phyloP scores from a whole-genome alignment of 2,329 filamentous ascomycete species.

The Nakataea oryzae region DNA sequence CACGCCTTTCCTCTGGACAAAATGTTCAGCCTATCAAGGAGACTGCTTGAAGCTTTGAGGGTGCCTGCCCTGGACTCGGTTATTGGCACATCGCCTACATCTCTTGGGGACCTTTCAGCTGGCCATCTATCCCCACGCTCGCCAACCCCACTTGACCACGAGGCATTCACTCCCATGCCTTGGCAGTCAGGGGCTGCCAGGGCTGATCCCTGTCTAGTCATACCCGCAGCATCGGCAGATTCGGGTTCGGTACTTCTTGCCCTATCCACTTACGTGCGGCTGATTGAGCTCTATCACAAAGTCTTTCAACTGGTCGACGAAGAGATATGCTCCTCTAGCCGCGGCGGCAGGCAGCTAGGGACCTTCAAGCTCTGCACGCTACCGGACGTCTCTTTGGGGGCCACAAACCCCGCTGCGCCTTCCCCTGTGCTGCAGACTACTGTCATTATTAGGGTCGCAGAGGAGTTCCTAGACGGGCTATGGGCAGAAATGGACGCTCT shows the following conservation, averaged over 20 bases:
- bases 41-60: slow-evolving; percentile 21
- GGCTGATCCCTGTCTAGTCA: neutral
- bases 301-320: slow-evolving; percentile 24
- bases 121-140: neutral
- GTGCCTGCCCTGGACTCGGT: neutral
- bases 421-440: slow-evolving; percentile 30
- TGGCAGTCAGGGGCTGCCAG: neutral
- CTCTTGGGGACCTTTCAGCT: neutral
- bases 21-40: slow-evolving; percentile 27
- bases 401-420: slow-evolving; percentile 25
- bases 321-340: slow-evolving; percentile 18
- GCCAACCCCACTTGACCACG: neutral
- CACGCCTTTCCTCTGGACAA: slow-evolving; percentile 27
- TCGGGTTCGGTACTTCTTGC: slow-evolving; percentile 26
- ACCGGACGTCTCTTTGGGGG: slow-evolving; percentile 27
- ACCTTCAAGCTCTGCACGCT: slow-evolving; percentile 26
- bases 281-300: slow-evolving; percentile 28
- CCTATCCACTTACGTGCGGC: slow-evolving; percentile 25
- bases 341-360: slow-evolving; percentile 8
- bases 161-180: neutral
- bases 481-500: neutral
- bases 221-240: slow-evolving; percentile 13
- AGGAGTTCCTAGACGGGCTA: slow-evolving; percentile 26
- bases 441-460: slow-evolving; percentile 28
- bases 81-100: neutral